phyloP scores from a whole-genome alignment of 305 asterid species.

The Solanum hybrid region DNA sequence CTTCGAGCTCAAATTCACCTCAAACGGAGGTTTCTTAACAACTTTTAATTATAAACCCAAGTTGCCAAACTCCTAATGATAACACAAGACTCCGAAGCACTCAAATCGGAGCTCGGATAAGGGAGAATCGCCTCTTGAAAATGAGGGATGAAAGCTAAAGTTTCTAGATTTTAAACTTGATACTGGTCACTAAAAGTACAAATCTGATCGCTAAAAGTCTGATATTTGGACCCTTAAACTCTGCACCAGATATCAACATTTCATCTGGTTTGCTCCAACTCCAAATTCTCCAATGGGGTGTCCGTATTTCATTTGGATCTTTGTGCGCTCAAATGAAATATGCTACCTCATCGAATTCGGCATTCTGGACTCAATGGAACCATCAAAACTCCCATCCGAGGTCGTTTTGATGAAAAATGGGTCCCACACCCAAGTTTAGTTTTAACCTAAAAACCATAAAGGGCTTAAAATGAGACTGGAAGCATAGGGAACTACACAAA shows the following conservation, averaged over 20 bases:
- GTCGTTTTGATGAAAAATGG: not conserved
- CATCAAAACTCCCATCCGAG: not conserved
- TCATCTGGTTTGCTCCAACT: not conserved
- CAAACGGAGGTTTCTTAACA: not conserved
- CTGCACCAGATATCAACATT: not conserved
- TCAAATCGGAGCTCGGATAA: not conserved
- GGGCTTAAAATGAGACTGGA: not conserved
- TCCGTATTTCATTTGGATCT: not conserved
- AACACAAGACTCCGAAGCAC: not conserved
- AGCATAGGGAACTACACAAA: not conserved
- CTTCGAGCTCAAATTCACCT: not conserved
- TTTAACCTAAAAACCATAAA: not conserved
- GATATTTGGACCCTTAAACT: not conserved
- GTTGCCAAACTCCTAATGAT: not conserved
- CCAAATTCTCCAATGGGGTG: not conserved
- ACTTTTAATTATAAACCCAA: not conserved
- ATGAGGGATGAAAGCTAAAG: not conserved
- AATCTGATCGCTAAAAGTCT: not conserved
- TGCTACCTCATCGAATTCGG: not conserved
- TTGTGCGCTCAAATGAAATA: not conserved
- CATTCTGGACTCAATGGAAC: not conserved
- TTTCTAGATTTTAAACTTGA: not conserved
- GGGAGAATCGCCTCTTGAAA: not conserved
- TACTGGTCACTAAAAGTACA: not conserved
- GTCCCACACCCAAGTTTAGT: not conserved